Percentiles rank a stretch among this genome's conserved stretches.
Conservation (phyloP, 2,329 filamentous ascomycete species). For the Pseudocercospora fijiensis region DNA sequence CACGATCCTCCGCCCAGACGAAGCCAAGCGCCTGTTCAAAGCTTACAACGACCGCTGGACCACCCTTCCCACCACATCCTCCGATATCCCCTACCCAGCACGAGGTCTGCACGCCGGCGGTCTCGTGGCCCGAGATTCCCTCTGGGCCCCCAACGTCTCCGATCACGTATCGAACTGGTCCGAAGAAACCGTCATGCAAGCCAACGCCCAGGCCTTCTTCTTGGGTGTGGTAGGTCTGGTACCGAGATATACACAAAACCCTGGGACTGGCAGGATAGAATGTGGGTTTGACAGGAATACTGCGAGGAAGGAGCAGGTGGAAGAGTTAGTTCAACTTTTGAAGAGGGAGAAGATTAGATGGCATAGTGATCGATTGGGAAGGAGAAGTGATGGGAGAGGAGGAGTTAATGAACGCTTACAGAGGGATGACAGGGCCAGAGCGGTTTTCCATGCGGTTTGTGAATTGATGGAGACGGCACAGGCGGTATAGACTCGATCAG, state of each 20-base stretch:
- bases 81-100: constrained; percentile 35
- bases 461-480: constrained; percentile 33
- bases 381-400: constrained; percentile 28
- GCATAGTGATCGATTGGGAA: constrained; percentile 37
- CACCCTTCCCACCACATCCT: constrained; percentile 26
- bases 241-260: constrained; percentile 29
- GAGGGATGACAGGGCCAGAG: constrained; percentile 33
- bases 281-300: constrained; percentile 29
- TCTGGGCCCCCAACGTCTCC: constrained; percentile 30
- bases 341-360: constrained; percentile 38
- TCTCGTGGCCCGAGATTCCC: constrained; percentile 27
- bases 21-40: constrained; percentile 32
- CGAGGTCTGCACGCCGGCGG: constrained; percentile 32
- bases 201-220: constrained; percentile 38
- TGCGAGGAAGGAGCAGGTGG: constrained; percentile 28
- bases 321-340: constrained; percentile 31
- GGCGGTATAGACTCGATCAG: background rate
- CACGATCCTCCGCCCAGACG: constrained; percentile 29
- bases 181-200: constrained; percentile 36
- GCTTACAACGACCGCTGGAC: constrained; percentile 35
- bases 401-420: constrained; percentile 32
- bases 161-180: constrained; percentile 33
- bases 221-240: constrained; percentile 30
- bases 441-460: constrained; percentile 39
- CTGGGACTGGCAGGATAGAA: constrained; percentile 26